Evolutionary conservation across 129 eudicot species (phyloP).

Genomic region (Saposhnikovia divaricata): DNA sequence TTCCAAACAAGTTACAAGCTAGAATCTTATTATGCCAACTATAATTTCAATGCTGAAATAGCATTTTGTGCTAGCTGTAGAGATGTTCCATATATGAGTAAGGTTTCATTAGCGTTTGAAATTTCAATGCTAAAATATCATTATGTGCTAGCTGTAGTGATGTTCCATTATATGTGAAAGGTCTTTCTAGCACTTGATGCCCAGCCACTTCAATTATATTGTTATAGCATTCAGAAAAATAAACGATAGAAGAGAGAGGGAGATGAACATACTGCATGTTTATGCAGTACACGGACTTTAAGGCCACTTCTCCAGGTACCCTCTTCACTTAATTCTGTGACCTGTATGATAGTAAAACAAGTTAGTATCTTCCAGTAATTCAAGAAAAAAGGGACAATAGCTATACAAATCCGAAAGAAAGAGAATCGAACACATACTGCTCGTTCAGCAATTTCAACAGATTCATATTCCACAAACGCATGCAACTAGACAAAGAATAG

Average conservation of each 20-base stretch:
- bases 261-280: constrained; percentile 44
- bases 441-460: constrained; percentile 78
- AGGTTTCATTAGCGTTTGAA: neutral
- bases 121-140: no score
- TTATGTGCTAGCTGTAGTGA: no score
- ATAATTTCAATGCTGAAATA: neutral
- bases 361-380: constrained; percentile 12
- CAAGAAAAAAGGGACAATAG: neutral
- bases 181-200: no score
- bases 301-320: constrained; percentile 84
- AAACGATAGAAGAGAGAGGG: neutral
- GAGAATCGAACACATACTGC: constrained; percentile 50
- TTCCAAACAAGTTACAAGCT: neutral
- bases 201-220: neutral
- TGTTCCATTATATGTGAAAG: no score
- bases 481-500: constrained; percentile 51
- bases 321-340: constrained; percentile 69
- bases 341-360: constrained; percentile 28
- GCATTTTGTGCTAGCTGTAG: neutral
- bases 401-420: neutral
- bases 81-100: neutral
- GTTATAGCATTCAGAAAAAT: neutral
- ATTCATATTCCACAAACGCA: constrained; percentile 94
- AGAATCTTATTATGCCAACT: neutral
- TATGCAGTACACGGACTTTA: constrained; percentile 75